Conservation (phyloP, 129 eudicot species). For the Ambrosia artemisiifolia region DNA sequence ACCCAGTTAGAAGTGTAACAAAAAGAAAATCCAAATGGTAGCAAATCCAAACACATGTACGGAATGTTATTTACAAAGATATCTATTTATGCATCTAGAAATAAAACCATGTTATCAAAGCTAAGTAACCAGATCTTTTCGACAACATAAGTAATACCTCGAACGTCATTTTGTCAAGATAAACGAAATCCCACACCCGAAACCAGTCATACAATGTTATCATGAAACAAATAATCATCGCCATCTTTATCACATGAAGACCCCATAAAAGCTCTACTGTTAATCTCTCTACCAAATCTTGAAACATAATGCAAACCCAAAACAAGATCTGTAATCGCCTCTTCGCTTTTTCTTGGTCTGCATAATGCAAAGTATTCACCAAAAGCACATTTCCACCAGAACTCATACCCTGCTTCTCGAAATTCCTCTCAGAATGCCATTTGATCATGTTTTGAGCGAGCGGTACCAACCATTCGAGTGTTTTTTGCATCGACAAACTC, state of each 20-base stretch:
- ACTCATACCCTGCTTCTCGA: constrained; percentile 62
- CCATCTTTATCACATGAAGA: constrained; percentile 26
- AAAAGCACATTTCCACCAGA: constrained; percentile 59
- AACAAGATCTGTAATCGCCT: constrained; percentile 65
- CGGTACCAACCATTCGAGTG: constrained; percentile 80
- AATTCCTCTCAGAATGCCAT: constrained; percentile 83
- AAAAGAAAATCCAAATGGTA: background rate
- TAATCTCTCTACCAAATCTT: constrained; percentile 54
- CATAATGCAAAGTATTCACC: constrained; percentile 82
- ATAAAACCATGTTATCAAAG: background rate
- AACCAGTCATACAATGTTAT: constrained; percentile 10
- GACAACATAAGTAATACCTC: background rate
- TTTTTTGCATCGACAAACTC: constrained; percentile 48
- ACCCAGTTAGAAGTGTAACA: background rate
- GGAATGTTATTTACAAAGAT: constrained; percentile 1
- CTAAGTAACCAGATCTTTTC: background rate
- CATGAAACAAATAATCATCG: constrained; percentile 32
- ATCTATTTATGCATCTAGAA: background rate
- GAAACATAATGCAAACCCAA: constrained; percentile 76
- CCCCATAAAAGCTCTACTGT: constrained; percentile 42
- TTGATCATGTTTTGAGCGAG: constrained; percentile 86
- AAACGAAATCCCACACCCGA: background rate
- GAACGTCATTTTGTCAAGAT: background rate
- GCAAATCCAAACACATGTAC: background rate
- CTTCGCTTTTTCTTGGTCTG: constrained; percentile 68